phyloP scores from a whole-genome alignment of 2,329 filamentous ascomycete species.

The Fusarium drepaniforme region DNA sequence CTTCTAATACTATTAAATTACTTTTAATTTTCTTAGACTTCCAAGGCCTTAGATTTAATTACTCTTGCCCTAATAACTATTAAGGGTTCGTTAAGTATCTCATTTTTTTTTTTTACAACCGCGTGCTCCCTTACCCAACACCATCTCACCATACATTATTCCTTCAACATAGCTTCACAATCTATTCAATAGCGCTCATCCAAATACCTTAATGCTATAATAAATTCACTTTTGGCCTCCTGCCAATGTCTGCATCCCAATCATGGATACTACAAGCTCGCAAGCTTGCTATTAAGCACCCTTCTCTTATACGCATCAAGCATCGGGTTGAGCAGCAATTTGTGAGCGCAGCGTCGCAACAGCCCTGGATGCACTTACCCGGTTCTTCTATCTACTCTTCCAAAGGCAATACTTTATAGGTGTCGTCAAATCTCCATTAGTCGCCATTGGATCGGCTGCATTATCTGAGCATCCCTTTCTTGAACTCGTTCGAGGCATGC shows the following conservation, averaged over 20 bases:
- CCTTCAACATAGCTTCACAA: neutral
- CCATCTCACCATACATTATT: neutral
- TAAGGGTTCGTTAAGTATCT: too few relatives aligned
- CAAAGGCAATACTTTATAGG: neutral
- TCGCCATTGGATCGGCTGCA: neutral
- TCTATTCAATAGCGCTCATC: neutral
- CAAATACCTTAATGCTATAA: too few relatives aligned
- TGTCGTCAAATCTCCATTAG: neutral
- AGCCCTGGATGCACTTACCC: too few relatives aligned
- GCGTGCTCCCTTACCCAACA: neutral
- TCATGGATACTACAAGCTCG: rapidly evolving
- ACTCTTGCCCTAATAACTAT: too few relatives aligned
- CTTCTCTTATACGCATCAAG: neutral
- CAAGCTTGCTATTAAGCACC: neutral
- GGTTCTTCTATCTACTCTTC: too few relatives aligned
- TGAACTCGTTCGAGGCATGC: too few relatives aligned
- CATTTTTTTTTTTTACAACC: too few relatives aligned
- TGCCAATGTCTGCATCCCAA: neutral
- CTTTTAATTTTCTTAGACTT: too few relatives aligned
- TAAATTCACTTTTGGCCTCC: neutral
- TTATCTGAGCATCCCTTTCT: neutral
- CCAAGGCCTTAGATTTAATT: too few relatives aligned
- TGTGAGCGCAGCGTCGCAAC: neutral
- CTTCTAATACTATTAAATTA: too few relatives aligned
- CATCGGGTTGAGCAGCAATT: neutral